Conservation (phyloP, 2,329 filamentous ascomycete genomes). For the Colletotrichum gigasporum region DNA sequence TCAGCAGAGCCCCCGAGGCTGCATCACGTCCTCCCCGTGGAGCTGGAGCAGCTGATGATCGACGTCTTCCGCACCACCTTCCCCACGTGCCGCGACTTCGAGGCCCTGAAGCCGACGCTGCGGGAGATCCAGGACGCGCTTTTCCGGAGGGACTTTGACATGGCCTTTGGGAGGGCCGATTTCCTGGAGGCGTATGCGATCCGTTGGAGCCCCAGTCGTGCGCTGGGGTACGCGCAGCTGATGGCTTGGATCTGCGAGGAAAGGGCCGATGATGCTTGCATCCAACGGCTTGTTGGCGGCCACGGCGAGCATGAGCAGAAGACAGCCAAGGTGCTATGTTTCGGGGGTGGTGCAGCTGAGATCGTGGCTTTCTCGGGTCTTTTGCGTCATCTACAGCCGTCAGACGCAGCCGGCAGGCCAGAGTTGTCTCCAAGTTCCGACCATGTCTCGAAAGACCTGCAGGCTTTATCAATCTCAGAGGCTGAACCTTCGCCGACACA, state of each 20-base stretch:
- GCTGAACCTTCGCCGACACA: not conserved
- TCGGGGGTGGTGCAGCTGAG: conserved; percentile 33
- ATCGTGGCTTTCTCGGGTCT: conserved; percentile 28
- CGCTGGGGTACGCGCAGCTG: conserved; percentile 30
- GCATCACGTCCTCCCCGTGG: conserved; percentile 9
- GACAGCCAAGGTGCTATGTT: conserved; percentile 28
- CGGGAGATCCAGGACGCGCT: conserved; percentile 30
- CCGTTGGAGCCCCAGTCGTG: conserved; percentile 34
- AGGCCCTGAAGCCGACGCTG: conserved; percentile 29
- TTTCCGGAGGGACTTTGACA: conserved; percentile 23
- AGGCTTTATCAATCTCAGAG: not conserved
- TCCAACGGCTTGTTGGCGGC: conserved; percentile 10
- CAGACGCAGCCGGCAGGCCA: not conserved
- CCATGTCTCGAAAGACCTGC: not conserved
- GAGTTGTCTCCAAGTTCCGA: not conserved
- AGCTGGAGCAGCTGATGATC: conserved; percentile 32
- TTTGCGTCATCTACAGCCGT: not conserved
- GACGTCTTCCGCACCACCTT: conserved; percentile 32
- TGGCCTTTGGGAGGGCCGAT: conserved; percentile 30
- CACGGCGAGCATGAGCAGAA: conserved; percentile 3
- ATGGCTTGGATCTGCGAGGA: conserved; percentile 32
- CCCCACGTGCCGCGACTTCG: conserved; percentile 32
- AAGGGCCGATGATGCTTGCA: conserved; percentile 26
- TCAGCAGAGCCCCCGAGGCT: not conserved
- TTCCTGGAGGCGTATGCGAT: conserved; percentile 34